Conservation (phyloP, 805 yeast genomes). For the Candida qinlingensis region DNA sequence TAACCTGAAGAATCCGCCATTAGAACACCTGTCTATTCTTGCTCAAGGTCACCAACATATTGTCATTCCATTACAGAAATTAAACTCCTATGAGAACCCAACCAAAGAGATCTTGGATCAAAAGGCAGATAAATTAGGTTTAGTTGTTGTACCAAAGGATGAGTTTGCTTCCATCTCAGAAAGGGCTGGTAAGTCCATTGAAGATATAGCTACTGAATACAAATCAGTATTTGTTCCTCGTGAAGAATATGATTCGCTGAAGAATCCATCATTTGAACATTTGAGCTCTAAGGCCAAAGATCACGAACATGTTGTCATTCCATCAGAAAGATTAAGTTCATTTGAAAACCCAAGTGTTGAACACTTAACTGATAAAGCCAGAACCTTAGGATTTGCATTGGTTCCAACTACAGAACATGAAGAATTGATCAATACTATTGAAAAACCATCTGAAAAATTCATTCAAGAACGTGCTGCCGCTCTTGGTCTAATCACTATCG, state of each 20-base stretch:
- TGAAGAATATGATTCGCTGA: too few species aligned
- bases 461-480: not conserved
- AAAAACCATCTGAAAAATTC: not conserved
- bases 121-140: constrained; percentile 21
- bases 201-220: too few species aligned
- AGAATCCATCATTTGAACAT: too few species aligned
- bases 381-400: too few species aligned
- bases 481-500: constrained; percentile 7
- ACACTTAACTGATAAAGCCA: too few species aligned
- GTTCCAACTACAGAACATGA: too few species aligned
- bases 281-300: too few species aligned
- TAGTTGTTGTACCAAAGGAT: constrained; percentile 1
- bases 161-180: not conserved
- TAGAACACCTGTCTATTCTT: constrained; percentile 8
- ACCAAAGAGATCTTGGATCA: constrained; percentile 18
- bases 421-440: not conserved
- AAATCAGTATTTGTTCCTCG: too few species aligned
- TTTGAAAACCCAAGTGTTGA: too few species aligned
- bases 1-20: constrained; percentile 11
- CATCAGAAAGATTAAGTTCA: too few species aligned
- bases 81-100: constrained; percentile 9
- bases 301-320: too few species aligned
- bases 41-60: constrained; percentile 6
- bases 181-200: not conserved
- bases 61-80: constrained; percentile 7